phyloP scores from a whole-genome alignment of 139 green algal species.

The Deuterostichococcus epilithicus region DNA sequence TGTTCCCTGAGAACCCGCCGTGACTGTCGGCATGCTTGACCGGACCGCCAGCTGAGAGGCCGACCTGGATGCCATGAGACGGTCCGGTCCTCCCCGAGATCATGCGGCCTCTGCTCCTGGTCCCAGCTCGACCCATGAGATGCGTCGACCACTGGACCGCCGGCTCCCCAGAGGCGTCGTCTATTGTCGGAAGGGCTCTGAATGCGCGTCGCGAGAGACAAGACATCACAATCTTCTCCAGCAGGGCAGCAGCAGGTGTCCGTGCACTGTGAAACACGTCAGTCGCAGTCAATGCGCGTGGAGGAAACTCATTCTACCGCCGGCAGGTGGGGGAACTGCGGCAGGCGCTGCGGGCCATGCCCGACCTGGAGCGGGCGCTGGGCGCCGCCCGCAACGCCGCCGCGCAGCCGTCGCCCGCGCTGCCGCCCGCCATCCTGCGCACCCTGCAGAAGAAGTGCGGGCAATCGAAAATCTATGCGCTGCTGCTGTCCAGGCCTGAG shows the following conservation, averaged over 20 bases:
- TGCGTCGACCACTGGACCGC: too few species aligned
- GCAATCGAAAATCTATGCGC: slow-evolving; percentile 33
- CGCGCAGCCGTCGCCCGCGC: slow-evolving; percentile 11
- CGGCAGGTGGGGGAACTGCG: background rate
- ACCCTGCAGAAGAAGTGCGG: slow-evolving; percentile 56
- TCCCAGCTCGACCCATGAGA: too few species aligned
- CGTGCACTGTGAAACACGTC: slow-evolving; percentile 23
- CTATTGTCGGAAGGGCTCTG: too few species aligned
- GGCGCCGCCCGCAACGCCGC: slow-evolving; percentile 63
- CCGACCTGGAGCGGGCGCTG: slow-evolving; percentile 87
- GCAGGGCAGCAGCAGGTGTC: slow-evolving; percentile 41
- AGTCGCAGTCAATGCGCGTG: too few species aligned
- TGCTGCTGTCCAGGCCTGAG: slow-evolving; percentile 5
- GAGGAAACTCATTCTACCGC: background rate
- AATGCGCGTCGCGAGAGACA: slow-evolving; percentile 39
- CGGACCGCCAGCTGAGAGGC: too few species aligned
- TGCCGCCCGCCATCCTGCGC: slow-evolving; percentile 83
- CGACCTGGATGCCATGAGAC: too few species aligned
- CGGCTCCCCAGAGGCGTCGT: too few species aligned
- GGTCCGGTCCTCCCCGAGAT: too few species aligned
- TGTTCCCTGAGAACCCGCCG: too few species aligned
- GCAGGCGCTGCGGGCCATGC: slow-evolving; percentile 25
- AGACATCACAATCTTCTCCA: too few species aligned
- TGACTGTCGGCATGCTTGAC: too few species aligned
- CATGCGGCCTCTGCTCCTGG: too few species aligned